Evolutionary conservation across 2,329 filamentous ascomycete genomes (phyloP).

Genomic region (Gaeumannomyces tritici): DNA sequence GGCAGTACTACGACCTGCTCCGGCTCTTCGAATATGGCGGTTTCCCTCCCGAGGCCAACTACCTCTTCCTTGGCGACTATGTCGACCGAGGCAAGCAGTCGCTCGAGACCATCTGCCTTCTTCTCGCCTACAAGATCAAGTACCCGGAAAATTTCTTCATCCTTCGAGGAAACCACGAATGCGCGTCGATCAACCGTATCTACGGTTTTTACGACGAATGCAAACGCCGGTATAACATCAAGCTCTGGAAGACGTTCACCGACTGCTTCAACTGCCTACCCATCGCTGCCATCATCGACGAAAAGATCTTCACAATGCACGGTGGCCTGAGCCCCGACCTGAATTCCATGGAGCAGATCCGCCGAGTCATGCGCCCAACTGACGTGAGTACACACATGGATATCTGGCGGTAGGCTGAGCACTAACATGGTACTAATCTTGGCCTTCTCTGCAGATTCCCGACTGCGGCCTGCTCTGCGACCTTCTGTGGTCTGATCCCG

Average conservation of each 20-base stretch:
- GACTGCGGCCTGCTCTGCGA: conserved; percentile 97
- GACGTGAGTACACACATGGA: conserved; percentile 73
- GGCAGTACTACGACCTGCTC: conserved; percentile 96
- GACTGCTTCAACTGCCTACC: conserved; percentile 99
- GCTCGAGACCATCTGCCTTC: conserved; percentile 92
- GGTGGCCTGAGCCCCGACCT: conserved; percentile 93
- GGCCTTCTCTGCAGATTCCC: conserved; percentile 60
- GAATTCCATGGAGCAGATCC: conserved; percentile 99
- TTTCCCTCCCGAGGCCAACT: conserved; percentile 97
- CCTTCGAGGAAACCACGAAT: conserved; percentile 96
- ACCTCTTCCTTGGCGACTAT: conserved; percentile 98
- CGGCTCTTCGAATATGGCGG: conserved; percentile 97
- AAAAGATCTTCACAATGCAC: conserved; percentile 99
- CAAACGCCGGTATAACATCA: conserved; percentile 98
- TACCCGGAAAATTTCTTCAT: conserved; percentile 99
- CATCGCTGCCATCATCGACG: conserved; percentile 96
- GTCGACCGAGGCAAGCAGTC: conserved; percentile 99
- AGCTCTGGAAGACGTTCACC: conserved; percentile 99
- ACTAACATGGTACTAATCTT: background rate
- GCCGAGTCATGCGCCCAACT: conserved; percentile 95
- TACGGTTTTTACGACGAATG: conserved; percentile 99
- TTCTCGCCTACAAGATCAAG: conserved; percentile 99
- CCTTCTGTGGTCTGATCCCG: conserved; percentile 95
- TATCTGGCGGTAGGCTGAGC: too few relatives aligned
- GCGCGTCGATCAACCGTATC: conserved; percentile 96